Evolutionary conservation across 2,329 filamentous ascomycete genomes (phyloP).

Genomic region (Beauveria scarabaeidicola): DNA sequence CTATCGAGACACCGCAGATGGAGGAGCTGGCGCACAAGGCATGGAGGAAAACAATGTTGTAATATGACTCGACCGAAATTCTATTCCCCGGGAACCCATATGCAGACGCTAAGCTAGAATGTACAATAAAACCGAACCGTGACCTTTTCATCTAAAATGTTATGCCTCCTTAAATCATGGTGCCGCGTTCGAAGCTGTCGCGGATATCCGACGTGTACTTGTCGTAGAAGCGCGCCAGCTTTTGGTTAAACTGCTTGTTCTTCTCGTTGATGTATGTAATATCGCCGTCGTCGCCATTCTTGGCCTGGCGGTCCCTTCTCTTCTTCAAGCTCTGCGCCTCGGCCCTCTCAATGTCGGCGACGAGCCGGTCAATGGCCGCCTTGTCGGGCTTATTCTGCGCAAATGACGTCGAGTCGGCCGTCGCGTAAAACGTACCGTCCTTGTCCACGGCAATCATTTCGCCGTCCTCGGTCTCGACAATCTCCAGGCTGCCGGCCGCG

Average conservation of each 20-base stretch:
- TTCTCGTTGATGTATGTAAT: slow-evolving; percentile 99
- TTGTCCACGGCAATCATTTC: slow-evolving; percentile 92
- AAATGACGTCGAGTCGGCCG: slow-evolving; percentile 73
- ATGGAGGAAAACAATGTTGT: slow-evolving; percentile 90
- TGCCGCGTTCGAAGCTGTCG: slow-evolving; percentile 95
- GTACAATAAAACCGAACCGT: slow-evolving; percentile 19
- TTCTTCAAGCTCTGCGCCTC: slow-evolving; percentile 84
- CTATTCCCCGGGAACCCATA: slow-evolving; percentile 4
- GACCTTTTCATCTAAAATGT: not conserved
- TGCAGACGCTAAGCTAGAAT: slow-evolving; percentile 21
- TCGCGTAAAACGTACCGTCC: slow-evolving; percentile 84
- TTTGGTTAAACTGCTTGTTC: slow-evolving; percentile 99
- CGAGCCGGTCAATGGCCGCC: slow-evolving; percentile 78
- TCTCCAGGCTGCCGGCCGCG: slow-evolving; percentile 74
- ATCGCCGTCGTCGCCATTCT: slow-evolving; percentile 77
- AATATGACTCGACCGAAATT: slow-evolving; percentile 19
- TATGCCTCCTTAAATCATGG: slow-evolving; percentile 63
- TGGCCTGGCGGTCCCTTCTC: slow-evolving; percentile 66
- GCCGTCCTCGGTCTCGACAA: slow-evolving; percentile 90
- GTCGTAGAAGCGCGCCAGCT: slow-evolving; percentile 91
- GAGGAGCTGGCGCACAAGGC: slow-evolving; percentile 71
- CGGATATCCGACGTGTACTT: slow-evolving; percentile 96
- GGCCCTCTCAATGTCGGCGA: slow-evolving; percentile 77
- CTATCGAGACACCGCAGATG: slow-evolving; percentile 70
- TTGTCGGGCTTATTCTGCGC: slow-evolving; percentile 80